Evolutionary conservation across 192 early-diverging fungal genomes (phyloP), one percentile per base, ranked within the genome.

Genomic region (Mortierella hygrophila): DNA sequence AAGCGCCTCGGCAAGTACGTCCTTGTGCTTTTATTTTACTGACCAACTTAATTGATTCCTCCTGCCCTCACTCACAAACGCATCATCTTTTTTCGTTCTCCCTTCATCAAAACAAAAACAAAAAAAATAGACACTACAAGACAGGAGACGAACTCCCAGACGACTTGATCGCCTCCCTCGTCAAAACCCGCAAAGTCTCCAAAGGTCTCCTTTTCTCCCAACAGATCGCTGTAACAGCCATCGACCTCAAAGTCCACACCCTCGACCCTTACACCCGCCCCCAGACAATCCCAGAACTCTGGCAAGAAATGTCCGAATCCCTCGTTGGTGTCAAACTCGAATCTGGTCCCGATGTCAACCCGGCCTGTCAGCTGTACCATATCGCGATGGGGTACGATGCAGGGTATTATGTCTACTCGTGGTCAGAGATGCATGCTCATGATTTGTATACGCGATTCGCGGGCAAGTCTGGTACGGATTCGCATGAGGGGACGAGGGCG

Each of bases 241-340:
- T 92, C 74, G 97, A 97, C 89, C 91, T 96, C 89, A 90, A 77
- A 9, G 86, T 97, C 65, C 97, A 97, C 89, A 92, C 90, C 79
- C 84, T 89, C 11, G 88, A 93, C 46, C 90, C 84, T 29, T 29
- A 44, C 4, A 40, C 68, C 3, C 84, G 85, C 15, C 41, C 89
- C 37, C 73, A 89, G 20, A 86, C 91, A 52, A 78, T 89, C 76
- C 79, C 85, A 38, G 72, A 85, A 32, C 68, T 88, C 54, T 93
- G 88, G 87, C 85, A 85, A 35, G 60, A 82, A 70, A 87, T 92
- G 85, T 85, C 83, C 52, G 86, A 91, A 60, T 78, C 79, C 0
- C 77, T 91, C 41, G 78, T 70, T 1, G 84, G 84, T 1, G 72
- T 86, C 29, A 80, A 68, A 20, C 29, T 81, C 20, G 84, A 81